Evolutionary conservation across 305 asterid species (phyloP).

Genomic region (Lippia alba): DNA sequence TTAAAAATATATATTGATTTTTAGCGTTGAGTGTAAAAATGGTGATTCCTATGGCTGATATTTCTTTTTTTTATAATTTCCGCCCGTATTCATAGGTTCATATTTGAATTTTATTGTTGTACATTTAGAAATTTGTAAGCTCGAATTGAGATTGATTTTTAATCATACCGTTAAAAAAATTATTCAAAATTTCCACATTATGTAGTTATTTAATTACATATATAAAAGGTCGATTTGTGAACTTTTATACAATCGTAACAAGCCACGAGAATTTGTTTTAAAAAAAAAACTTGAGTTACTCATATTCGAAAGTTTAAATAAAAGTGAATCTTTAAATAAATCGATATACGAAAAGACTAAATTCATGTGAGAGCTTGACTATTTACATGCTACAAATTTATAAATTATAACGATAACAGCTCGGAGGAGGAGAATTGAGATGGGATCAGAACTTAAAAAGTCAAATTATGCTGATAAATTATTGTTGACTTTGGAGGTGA

Average conservation of each 20-base stretch:
- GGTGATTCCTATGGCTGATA: neutral
- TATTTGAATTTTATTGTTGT: neutral
- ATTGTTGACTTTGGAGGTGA: constrained; percentile 37
- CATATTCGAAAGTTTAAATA: too few species aligned
- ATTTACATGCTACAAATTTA: neutral
- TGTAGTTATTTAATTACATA: too few species aligned
- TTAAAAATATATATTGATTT: neutral
- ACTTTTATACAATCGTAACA: too few species aligned
- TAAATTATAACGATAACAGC: neutral
- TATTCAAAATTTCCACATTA: too few species aligned
- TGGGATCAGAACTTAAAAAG: constrained; percentile 31
- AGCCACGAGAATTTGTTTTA: too few species aligned
- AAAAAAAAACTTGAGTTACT: too few species aligned
- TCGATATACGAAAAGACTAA: too few species aligned
- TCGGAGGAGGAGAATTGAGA: constrained; percentile 11
- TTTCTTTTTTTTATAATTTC: neutral
- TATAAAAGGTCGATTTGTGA: too few species aligned
- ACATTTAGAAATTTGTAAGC: neutral
- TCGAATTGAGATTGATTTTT: too few species aligned
- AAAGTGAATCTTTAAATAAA: too few species aligned
- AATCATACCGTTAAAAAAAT: too few species aligned
- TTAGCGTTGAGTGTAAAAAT: neutral
- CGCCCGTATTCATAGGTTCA: neutral
- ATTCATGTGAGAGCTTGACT: neutral
- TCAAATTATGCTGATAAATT: constrained; percentile 31